These are phyloP conservation scores for Canavalia gladiata DNA, from an alignment of 306 rosid genomes.

Conservation along the genomic window DNA sequence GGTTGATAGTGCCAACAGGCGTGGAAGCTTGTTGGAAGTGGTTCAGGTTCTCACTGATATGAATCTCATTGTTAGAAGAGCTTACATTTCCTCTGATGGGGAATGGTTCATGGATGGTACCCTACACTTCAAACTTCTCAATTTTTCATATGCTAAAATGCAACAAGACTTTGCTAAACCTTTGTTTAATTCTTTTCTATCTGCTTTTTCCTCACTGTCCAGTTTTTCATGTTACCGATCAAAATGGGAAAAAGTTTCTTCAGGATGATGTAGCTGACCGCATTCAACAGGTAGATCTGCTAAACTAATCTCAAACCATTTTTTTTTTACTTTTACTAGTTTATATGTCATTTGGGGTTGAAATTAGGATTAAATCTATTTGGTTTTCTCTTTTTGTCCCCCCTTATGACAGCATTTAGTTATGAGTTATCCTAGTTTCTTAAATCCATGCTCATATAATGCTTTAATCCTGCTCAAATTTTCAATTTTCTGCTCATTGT, in stretches of 20 bases:
- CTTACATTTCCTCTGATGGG: conserved; percentile 97
- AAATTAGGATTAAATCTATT: conserved; percentile 6
- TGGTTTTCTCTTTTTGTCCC: neutral
- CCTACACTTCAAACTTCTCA: conserved; percentile 37
- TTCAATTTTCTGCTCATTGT: conserved; percentile 18
- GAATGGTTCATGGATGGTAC: conserved; percentile 99
- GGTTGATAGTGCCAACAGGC: conserved; percentile 95
- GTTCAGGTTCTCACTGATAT: conserved; percentile 96
- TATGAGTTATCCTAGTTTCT: conserved; percentile 21
- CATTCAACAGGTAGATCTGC: conserved; percentile 89
- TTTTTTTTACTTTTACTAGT: conserved; percentile 8
- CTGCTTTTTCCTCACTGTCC: conserved; percentile 14
- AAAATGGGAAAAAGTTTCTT: conserved; percentile 76
- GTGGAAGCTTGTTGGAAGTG: conserved; percentile 91
- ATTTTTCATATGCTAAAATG: neutral
- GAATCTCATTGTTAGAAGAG: conserved; percentile 83
- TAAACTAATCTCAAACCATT: conserved; percentile 14
- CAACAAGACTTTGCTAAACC: conserved; percentile 5
- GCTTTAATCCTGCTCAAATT: conserved; percentile 35
- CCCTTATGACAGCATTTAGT: neutral
- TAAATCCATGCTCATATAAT: neutral
- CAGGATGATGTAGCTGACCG: conserved; percentile 83
- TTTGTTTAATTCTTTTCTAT: conserved; percentile 9
- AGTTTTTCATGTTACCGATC: conserved; percentile 95
- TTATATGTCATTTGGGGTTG: conserved; percentile 12